Evolutionary conservation across 306 rosid genomes (phyloP), one percentile per base, ranked within the genome.

Genomic region (Dalbergia cultrata): DNA sequence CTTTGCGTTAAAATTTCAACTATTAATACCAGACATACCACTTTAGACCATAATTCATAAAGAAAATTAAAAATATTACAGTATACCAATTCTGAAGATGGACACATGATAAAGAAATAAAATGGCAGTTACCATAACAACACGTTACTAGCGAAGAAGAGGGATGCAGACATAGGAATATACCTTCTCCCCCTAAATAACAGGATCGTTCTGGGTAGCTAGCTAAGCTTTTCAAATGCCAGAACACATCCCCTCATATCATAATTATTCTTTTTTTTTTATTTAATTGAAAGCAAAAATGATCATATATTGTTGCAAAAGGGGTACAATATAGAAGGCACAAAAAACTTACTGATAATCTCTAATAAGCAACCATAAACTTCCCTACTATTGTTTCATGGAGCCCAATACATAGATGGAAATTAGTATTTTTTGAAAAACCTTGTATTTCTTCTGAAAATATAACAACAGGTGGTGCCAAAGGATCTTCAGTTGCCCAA

Each of bases 401-500:
- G 13, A 61, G 59, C 45, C 65, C 22, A 70, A 35, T 74, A 62
- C 83, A 81, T 5, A 78, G 19, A 77, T 17, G 22, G 34, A 82
- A 12, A 73, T 33, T 54, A 37, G 7, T 37, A 37, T 7, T 47
- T 50, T 16, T 52, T n/a, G n/a, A 73, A 68, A 77, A 76, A 58
- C 71, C 74, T 54, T 33, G 18, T 49, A 4, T 77, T 58, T 73
- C 14, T 59, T 75, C 17, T 61, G 58, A 85, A 79, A 58, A 53
- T 8, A 16, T 11, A 50, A n/a, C 21, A 35, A 31, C 41, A 58
- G 58, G 72, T 43, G 67, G 22, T 89, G 95, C 97, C 97, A 92
- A 92, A 92, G 95, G 90, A 79, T 86, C 67, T 70, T 76, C 79
- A 74, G 97, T 92, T 90, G 95, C 97, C 97, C 97, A 81, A 84